A percentile compares a stretch with the other conserved stretches of the same genome.
These are phyloP conservation scores for Physcomitrium patens DNA, from an alignment of 225 moss, liverwort and hornwort genomes.

Conservation along the genomic window DNA sequence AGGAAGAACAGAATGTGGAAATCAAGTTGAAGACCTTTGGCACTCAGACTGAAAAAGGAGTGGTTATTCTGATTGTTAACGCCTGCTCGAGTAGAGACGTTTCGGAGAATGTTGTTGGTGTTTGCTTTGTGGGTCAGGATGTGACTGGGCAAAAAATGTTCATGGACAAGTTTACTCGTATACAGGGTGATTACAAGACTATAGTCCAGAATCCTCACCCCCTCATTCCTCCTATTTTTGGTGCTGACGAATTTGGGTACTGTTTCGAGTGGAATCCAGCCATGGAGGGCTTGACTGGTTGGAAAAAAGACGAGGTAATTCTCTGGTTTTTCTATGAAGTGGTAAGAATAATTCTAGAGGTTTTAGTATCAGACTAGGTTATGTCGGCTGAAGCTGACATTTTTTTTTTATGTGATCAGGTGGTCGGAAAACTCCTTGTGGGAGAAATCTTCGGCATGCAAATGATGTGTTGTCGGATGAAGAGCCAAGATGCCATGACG, in stretches of 20 bases:
- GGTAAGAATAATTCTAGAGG: background rate
- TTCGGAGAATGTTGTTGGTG: conserved; percentile 58
- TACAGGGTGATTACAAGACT: conserved; percentile 57
- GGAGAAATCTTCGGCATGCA: conserved; percentile 60
- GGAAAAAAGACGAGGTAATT: conserved; percentile 51
- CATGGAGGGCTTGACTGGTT: conserved; percentile 55
- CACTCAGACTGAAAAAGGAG: conserved; percentile 46
- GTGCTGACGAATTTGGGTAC: conserved; percentile 58
- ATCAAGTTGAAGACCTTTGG: conserved; percentile 61
- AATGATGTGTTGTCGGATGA: conserved; percentile 57
- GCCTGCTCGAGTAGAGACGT: conserved; percentile 64
- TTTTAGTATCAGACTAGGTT: background rate
- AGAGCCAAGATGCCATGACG: conserved; percentile 54
- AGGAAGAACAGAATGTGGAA: conserved; percentile 63
- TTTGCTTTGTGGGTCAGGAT: conserved; percentile 66
- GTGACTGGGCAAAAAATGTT: conserved; percentile 62
- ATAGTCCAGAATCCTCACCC: conserved; percentile 62
- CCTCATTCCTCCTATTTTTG: conserved; percentile 63
- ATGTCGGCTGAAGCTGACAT: conserved; percentile 19
- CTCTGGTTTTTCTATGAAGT: background rate
- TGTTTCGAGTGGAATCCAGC: conserved; percentile 65
- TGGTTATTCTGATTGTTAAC: conserved; percentile 52
- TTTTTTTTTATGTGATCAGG: conserved; percentile 30
- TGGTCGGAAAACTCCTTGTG: conserved; percentile 49
- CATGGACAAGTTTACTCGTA: conserved; percentile 64